Percentiles rank a stretch among this genome's conserved stretches.
phyloP scores from a whole-genome alignment of 2,329 filamentous ascomycete species.

The Ophiostoma piceae region DNA sequence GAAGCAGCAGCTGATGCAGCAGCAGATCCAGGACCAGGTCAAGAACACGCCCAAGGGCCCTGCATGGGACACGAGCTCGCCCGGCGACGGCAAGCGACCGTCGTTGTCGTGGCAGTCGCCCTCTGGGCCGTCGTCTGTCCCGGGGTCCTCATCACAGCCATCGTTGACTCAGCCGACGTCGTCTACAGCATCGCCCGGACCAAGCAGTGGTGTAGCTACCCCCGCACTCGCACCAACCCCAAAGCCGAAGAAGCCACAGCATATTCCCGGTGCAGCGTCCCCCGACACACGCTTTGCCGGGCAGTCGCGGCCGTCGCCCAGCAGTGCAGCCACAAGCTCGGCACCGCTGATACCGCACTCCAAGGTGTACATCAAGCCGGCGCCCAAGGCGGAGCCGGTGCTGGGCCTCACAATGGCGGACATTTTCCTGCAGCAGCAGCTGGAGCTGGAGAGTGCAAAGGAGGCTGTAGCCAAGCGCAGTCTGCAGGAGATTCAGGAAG shows the following conservation, averaged over 20 bases:
- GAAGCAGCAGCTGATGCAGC: conserved; percentile 66
- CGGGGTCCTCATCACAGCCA: background rate
- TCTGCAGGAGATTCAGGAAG: conserved; percentile 89
- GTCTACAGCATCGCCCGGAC: background rate
- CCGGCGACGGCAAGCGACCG: conserved; percentile 16
- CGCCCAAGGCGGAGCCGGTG: conserved; percentile 51
- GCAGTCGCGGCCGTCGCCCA: conserved; percentile 40
- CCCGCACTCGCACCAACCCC: conserved; percentile 19
- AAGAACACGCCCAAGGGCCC: conserved; percentile 28
- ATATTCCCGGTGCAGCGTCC: conserved; percentile 48
- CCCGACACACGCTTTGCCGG: conserved; percentile 60
- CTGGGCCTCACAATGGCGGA: conserved; percentile 74
- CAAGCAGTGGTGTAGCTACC: background rate
- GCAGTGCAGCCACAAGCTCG: conserved; percentile 31
- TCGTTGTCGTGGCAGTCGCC: conserved; percentile 17
- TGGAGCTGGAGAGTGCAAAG: conserved; percentile 73
- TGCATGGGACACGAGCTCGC: conserved; percentile 33
- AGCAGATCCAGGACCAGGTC: conserved; percentile 51
- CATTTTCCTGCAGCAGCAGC: conserved; percentile 81
- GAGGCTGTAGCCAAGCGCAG: conserved; percentile 85
- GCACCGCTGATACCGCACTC: conserved; percentile 52
- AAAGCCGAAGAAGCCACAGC: conserved; percentile 34
- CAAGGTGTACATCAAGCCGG: conserved; percentile 53
- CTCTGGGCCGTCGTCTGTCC: background rate
- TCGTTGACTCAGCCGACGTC: conserved; percentile 3